Evolutionary conservation across 805 yeast species (phyloP).

Genomic region (Suhomyces kilbournensis): DNA sequence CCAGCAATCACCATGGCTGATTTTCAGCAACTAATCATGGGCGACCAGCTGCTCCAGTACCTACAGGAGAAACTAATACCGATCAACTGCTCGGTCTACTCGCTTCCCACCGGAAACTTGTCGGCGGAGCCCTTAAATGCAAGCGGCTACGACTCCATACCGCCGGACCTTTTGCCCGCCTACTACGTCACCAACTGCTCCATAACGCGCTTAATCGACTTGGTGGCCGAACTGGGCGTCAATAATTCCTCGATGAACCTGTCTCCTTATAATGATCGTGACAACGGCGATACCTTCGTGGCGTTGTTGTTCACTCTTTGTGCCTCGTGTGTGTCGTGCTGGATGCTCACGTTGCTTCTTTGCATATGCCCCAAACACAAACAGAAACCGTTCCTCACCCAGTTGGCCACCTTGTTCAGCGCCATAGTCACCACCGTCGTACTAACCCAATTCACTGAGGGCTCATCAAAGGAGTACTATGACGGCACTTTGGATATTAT

Average conservation of each 20-base stretch:
- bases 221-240: constrained; percentile 7
- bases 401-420: constrained; percentile 54
- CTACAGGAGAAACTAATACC: constrained; percentile 17
- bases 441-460: constrained; percentile 43
- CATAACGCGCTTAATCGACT: constrained; percentile 10
- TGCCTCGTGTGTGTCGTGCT: constrained; percentile 57
- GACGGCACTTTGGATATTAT: constrained; percentile 52
- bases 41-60: constrained; percentile 17
- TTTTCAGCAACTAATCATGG: constrained; percentile 11
- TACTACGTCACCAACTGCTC: constrained; percentile 48
- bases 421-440: constrained; percentile 55
- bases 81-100: constrained; percentile 38
- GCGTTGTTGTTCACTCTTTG: constrained; percentile 51
- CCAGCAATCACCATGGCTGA: not conserved
- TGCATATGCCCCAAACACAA: constrained; percentile 48
- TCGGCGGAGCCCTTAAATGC: constrained; percentile 17
- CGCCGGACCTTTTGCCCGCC: constrained; percentile 33
- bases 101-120: constrained; percentile 33
- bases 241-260: not conserved
- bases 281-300: constrained; percentile 41
- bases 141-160: constrained; percentile 9
- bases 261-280: constrained; percentile 27
- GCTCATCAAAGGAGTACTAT: constrained; percentile 49
- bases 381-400: constrained; percentile 56
- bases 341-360: constrained; percentile 66